Percentiles rank a stretch among this genome's conserved stretches.
Evolutionary conservation across 768 basidiomycete genomes (phyloP).

Genomic region (Agaricus blazei): DNA sequence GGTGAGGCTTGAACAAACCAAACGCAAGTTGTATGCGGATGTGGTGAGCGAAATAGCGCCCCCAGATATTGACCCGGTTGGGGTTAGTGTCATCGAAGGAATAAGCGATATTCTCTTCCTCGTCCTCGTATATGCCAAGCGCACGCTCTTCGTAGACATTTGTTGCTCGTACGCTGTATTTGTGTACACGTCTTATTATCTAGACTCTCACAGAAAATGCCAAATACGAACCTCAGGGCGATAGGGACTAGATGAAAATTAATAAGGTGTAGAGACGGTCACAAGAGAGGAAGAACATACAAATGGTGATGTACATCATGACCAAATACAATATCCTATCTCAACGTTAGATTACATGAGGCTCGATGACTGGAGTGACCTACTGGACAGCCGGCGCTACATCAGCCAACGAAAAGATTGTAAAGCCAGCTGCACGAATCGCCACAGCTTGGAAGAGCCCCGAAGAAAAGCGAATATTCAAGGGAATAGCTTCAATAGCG

Average conservation of each 20-base stretch:
- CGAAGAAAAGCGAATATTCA: constrained; percentile 32
- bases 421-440: constrained; percentile 47
- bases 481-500: constrained; percentile 30
- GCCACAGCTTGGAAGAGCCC: constrained; percentile 54
- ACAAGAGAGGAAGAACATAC: constrained; percentile 13
- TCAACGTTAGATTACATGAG: background rate
- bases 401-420: constrained; percentile 39
- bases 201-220: constrained; percentile 4
- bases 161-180: constrained; percentile 50
- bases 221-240: constrained; percentile 38
- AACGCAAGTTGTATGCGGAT: constrained; percentile 56
- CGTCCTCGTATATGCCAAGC: constrained; percentile 58
- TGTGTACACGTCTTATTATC: too few species aligned
- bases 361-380: constrained; percentile 15
- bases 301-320: constrained; percentile 71
- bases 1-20: constrained; percentile 26
- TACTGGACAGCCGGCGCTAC: constrained; percentile 70
- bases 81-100: too few species aligned
- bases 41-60: constrained; percentile 50
- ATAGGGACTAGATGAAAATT: background rate
- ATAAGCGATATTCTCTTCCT: constrained; percentile 25
- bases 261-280: background rate
- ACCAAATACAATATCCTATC: constrained; percentile 63
- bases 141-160: constrained; percentile 74
- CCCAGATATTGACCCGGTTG: constrained; percentile 10